Base-by-base conservation (phyloP, 441 rosid species). In the Populus hybrid region DNA sequence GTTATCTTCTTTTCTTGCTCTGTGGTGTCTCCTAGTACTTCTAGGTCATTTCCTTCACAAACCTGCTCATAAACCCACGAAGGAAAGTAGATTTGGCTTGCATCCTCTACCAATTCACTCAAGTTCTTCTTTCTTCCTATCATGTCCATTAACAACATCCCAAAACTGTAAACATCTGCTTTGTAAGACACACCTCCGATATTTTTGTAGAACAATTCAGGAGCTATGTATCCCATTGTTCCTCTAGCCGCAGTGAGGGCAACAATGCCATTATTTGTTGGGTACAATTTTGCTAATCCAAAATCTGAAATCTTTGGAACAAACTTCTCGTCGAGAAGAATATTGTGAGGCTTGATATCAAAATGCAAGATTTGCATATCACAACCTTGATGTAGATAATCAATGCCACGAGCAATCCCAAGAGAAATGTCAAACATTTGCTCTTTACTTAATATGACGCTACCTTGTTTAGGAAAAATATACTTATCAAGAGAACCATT, bases 401-500 rank as follows among this genome's bases (percentile, higher is more conserved):
- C 64, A 57, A 57, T 57, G 4, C 64, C 64, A 6, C 4, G 64
- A 64, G 70, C 77, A 11, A 74, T 67, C 28, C 70, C 77, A 6
- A 64, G 50, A 38, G 77, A 74, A 10, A 74, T 74, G 32, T 74
- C 70, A 2, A 4, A 65, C 23, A 64, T 23, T 16, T 14, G 38
- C 21, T 74, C 26, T 0, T 21, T 36, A 3, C 24, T 64, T 38
- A 74, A 14, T 1, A 5, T 12, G 6, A 14, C 9, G 5, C 10
- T 64, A 26, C 10, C 6, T 38, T 38, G 61, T 1, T 16, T 5
- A 0, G 36, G 18, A 74, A 61, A 74, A 8, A 74, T 0, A 0
- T 64, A 65, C 14, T 74, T 74, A 16, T 74, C 70, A 1, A 74
- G 77, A 64, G 77, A 74, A 0, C 77, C 70, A 26, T 74, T 74